Percentiles rank a stretch among this genome's conserved stretches.
phyloP scores from a whole-genome alignment of 2,329 filamentous ascomycete species.

The Cucurbitaria berberidis region DNA sequence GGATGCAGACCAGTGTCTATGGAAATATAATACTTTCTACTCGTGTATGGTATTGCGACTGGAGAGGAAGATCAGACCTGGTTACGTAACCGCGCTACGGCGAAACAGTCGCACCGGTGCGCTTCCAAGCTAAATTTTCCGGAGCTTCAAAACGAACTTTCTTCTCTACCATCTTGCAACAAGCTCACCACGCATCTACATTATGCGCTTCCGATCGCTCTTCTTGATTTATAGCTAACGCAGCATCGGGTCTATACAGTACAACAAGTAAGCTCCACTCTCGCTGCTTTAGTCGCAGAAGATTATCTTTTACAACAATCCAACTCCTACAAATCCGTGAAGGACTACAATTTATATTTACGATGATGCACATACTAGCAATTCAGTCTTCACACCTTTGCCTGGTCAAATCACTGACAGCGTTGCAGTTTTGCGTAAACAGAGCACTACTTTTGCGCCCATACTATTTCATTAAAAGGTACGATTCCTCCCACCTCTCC shows the following conservation, averaged over 20 bases:
- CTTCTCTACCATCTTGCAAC: slow-evolving; percentile 11
- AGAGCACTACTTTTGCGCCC: background rate
- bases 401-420: slow-evolving; percentile 25
- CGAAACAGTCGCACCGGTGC: slow-evolving; percentile 20
- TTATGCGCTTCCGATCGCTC: slow-evolving; percentile 15
- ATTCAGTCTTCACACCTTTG: background rate
- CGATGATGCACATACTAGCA: slow-evolving; percentile 55
- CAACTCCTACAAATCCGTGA: slow-evolving; percentile 63
- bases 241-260: background rate
- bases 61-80: background rate
- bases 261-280: slow-evolving; percentile 21
- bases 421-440: slow-evolving; percentile 9
- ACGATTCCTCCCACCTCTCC: slow-evolving; percentile 22
- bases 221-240: slow-evolving; percentile 19
- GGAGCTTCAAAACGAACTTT: slow-evolving; percentile 21
- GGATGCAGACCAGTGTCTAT: background rate
- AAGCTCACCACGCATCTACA: slow-evolving; percentile 20
- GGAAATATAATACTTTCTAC: background rate
- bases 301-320: slow-evolving; percentile 60
- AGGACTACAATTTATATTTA: slow-evolving; percentile 64
- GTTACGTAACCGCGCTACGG: slow-evolving; percentile 29
- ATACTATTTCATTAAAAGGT: slow-evolving; percentile 49
- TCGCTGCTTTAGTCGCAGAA: slow-evolving; percentile 40
- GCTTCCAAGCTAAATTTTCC: slow-evolving; percentile 31
- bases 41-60: too few species aligned